Base-by-base conservation (phyloP, 73 alveolate genomes). In the Halteria grandinella region DNA sequence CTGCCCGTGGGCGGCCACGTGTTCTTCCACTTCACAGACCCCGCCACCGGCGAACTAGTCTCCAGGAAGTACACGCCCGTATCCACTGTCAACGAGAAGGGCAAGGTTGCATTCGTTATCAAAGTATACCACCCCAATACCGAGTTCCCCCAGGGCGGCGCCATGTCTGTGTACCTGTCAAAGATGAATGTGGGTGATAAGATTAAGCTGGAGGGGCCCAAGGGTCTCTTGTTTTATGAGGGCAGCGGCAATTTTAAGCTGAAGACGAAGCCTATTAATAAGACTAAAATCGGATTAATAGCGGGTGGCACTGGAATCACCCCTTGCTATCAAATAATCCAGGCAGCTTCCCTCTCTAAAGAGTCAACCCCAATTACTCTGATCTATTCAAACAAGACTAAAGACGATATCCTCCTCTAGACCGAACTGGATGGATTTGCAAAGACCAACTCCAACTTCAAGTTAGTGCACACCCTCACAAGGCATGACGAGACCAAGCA, bases 241-340 rank as follows among this genome's bases (percentile, higher is more conserved):
- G 90, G 90, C 5, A 32, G 48, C 31, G 90, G 88, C 10, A 52
- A 53, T 41, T 43, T 86, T 41, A n/a, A 23, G 10, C 51, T 69
- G 21, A 53, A 40, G 28, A 54, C 37, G 20, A 69, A 48, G 17
- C 50, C 21, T 0, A 29, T 1, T 0, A 52, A 37, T 45, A 73
- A 77, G 52, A 86, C 69, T n/a, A 77, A 79, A 24, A 31, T 86
- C 25, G 94, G 88, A 0, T 1, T 79, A 43, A 50, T 79, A 15
- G 84, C 94, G 4, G 94, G 94, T 3, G 94, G 94, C 3, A 66
- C 94, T 7, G 94, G 94, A 18, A 86, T 86, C 43, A 78, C 90
- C 23, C 94, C 94, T 29, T 23, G 83, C 53, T 86, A 41, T 73
- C 74, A 86, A 55, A 63, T 86, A 2, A 44, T 86, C 44, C 79